phyloP scores from a whole-genome alignment of 2,329 filamentous ascomycete species.

The Bertia moriformis region DNA sequence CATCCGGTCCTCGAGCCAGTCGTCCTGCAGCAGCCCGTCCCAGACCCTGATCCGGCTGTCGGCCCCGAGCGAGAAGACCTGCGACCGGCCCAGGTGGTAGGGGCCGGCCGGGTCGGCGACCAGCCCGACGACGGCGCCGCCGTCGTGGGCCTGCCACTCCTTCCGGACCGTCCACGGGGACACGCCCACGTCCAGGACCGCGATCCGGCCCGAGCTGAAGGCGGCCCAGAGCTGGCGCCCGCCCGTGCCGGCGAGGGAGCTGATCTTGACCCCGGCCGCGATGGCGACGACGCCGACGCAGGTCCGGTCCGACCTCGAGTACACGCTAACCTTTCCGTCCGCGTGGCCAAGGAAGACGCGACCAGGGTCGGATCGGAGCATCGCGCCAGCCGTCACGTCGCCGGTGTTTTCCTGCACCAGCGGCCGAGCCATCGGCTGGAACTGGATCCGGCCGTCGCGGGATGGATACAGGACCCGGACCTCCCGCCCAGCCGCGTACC shows the following conservation, averaged over 20 bases:
- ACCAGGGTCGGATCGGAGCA: slow-evolving; percentile 59
- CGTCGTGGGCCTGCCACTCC: slow-evolving; percentile 84
- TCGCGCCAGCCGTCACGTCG: slow-evolving; percentile 73
- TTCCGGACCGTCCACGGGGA: slow-evolving; percentile 85
- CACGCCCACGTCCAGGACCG: slow-evolving; percentile 72
- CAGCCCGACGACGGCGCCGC: slow-evolving; percentile 66
- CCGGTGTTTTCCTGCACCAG: slow-evolving; percentile 60
- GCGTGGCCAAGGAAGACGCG: slow-evolving; percentile 80
- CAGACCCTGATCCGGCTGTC: slow-evolving; percentile 75
- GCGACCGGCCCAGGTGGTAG: slow-evolving; percentile 70
- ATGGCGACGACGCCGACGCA: slow-evolving; percentile 72
- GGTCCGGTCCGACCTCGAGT: slow-evolving; percentile 61
- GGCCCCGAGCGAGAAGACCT: slow-evolving; percentile 74
- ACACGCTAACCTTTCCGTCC: slow-evolving; percentile 91
- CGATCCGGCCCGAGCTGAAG: slow-evolving; percentile 86
- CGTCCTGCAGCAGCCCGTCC: slow-evolving; percentile 86
- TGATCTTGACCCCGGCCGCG: slow-evolving; percentile 81
- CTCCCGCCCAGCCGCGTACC: slow-evolving; percentile 78
- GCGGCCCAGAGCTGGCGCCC: slow-evolving; percentile 73
- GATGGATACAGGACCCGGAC: slow-evolving; percentile 72
- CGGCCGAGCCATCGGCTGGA: slow-evolving; percentile 62
- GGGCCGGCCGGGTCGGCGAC: slow-evolving; percentile 67
- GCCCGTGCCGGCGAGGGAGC: slow-evolving; percentile 67
- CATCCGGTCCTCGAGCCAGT: slow-evolving; percentile 88
- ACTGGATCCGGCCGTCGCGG: slow-evolving; percentile 49